phyloP scores from a whole-genome alignment of 192 early-diverging fungal genomes.

The Coemansia sp. region DNA sequence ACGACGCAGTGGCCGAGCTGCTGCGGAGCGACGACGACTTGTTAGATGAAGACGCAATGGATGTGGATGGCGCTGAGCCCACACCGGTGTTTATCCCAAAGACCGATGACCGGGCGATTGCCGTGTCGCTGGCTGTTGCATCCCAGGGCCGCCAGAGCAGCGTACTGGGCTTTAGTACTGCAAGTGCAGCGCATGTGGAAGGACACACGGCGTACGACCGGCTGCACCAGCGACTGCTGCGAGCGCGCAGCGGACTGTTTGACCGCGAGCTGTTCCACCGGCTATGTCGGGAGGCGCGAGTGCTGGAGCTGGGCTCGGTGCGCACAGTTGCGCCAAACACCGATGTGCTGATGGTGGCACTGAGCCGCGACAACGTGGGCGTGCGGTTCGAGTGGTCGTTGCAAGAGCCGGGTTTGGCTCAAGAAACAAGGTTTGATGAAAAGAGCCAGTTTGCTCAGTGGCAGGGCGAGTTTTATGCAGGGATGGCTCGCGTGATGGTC shows the following conservation, averaged over 20 bases:
- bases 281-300: slow-evolving; percentile 44
- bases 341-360: slow-evolving; percentile 30
- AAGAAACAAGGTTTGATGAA: background rate
- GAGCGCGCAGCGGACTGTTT: slow-evolving; percentile 21
- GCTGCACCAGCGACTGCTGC: slow-evolving; percentile 23
- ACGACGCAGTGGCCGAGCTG: slow-evolving; percentile 40
- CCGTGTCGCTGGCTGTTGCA: slow-evolving; percentile 10
- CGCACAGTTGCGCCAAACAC: slow-evolving; percentile 12
- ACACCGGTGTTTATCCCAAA: slow-evolving; percentile 24
- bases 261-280: slow-evolving; percentile 49
- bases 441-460: slow-evolving; percentile 23
- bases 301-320: slow-evolving; percentile 43
- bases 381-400: slow-evolving; percentile 45
- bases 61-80: background rate
- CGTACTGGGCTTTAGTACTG: background rate
- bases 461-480: slow-evolving; percentile 32
- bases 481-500: slow-evolving; percentile 31
- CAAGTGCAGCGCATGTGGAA: background rate
- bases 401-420: background rate
- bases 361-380: slow-evolving; percentile 37
- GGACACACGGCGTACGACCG: slow-evolving; percentile 14
- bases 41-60: background rate
- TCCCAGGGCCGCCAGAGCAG: background rate
- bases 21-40: slow-evolving; percentile 8
- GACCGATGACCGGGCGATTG: slow-evolving; percentile 14